Evolutionary conservation across 2,329 filamentous ascomycete species (phyloP).

Genomic region (Sporothrix dimorphospora): DNA sequence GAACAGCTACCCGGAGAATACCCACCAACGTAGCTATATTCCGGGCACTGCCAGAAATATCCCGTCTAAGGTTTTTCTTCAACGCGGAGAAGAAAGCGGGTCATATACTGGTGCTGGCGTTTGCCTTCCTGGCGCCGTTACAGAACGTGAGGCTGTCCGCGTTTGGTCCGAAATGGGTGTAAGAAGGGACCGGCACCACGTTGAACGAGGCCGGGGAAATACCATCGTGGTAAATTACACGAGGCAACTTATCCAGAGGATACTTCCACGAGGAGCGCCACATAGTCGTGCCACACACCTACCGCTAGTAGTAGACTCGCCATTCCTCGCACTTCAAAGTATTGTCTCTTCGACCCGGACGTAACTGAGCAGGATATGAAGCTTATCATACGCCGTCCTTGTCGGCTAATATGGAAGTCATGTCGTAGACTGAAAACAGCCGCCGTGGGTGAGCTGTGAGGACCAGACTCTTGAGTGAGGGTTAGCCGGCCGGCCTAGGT

Average conservation of each 20-base stretch:
- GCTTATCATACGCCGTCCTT: background rate
- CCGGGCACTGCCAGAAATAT: background rate
- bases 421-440: background rate
- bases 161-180: background rate
- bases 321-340: background rate
- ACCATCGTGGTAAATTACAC: background rate
- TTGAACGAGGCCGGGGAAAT: background rate
- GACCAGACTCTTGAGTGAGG: background rate
- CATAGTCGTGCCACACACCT: background rate
- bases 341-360: background rate
- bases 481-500: background rate
- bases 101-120: background rate
- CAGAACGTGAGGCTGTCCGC: background rate
- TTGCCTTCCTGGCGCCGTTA: background rate
- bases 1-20: background rate
- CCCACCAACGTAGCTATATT: background rate
- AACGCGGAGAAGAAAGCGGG: background rate
- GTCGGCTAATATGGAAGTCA: background rate
- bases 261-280: background rate
- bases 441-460: background rate
- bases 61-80: background rate
- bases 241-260: background rate
- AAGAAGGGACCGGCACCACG: background rate
- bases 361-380: background rate
- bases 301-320: background rate